Conservation (phyloP, 805 yeast species). For the Suhomyces sp. region DNA sequence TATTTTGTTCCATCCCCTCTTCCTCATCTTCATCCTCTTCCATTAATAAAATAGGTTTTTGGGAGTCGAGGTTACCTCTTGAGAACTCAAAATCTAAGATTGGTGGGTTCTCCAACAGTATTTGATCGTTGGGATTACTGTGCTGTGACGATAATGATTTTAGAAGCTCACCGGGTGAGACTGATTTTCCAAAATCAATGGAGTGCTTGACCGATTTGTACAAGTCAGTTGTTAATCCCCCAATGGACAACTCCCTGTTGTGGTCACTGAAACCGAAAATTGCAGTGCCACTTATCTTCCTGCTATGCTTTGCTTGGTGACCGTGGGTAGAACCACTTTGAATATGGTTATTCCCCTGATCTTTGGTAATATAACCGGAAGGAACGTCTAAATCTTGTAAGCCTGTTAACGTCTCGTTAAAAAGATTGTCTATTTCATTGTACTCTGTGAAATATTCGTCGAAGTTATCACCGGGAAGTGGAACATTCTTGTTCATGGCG, state of each 20-base stretch:
- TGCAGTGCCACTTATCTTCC: conserved; percentile 75
- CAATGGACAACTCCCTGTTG: conserved; percentile 59
- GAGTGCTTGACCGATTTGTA: conserved; percentile 19
- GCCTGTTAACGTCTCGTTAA: conserved; percentile 55
- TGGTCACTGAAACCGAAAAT: conserved; percentile 74
- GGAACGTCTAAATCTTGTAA: conserved; percentile 68
- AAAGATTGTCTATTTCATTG: conserved; percentile 53
- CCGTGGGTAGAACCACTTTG: conserved; percentile 3
- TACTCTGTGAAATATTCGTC: conserved; percentile 44
- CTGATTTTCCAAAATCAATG: conserved; percentile 27
- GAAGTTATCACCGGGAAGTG: conserved; percentile 56
- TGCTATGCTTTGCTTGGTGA: conserved; percentile 42
- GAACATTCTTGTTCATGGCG: conserved; percentile 21
- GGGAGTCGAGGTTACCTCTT: conserved; percentile 19
- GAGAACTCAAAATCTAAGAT: conserved; percentile 4
- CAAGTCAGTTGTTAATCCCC: conserved; percentile 40
- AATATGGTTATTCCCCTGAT: conserved; percentile 11
- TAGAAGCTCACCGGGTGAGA: conserved; percentile 36
- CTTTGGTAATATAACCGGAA: conserved; percentile 31
- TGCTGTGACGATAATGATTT: conserved; percentile 14
- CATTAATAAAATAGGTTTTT: conserved; percentile 23
- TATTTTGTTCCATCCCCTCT: too few species aligned
- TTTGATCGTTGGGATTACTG: conserved; percentile 1
- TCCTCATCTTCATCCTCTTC: conserved; percentile 28
- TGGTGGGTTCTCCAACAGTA: conserved; percentile 5